Conservation (phyloP, 2,329 filamentous ascomycete genomes). For the Drechslerella coelobrocha region DNA sequence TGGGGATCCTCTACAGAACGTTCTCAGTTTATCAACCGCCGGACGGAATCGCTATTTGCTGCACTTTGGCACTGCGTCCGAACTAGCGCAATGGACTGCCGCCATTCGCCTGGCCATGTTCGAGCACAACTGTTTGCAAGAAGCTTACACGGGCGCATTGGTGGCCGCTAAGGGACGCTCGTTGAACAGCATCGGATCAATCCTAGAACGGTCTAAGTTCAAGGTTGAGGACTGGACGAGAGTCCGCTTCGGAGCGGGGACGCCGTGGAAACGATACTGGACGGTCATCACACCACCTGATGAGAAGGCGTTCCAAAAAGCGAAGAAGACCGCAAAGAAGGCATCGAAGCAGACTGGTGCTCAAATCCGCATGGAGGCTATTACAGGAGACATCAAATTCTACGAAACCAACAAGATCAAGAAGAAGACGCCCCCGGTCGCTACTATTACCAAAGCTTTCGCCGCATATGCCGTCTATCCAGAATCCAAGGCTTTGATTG, state of each 20-base stretch:
- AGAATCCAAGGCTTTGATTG: conserved; percentile 89
- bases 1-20: conserved; percentile 86
- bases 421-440: conserved; percentile 89
- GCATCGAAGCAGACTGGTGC: conserved; percentile 79
- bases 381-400: conserved; percentile 92
- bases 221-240: conserved; percentile 91
- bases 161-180: conserved; percentile 92
- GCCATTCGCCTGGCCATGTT: conserved; percentile 92
- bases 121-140: conserved; percentile 89
- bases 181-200: conserved; percentile 86
- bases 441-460: conserved; percentile 87
- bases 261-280: conserved; percentile 96
- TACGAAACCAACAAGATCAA: conserved; percentile 86
- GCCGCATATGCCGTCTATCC: conserved; percentile 96
- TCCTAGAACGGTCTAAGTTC: conserved; percentile 80
- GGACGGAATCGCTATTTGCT: conserved; percentile 93
- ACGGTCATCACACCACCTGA: conserved; percentile 91
- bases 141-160: conserved; percentile 93
- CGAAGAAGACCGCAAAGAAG: conserved; percentile 82
- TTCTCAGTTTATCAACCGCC: conserved; percentile 92
- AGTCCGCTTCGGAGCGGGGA: conserved; percentile 92
- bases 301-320: conserved; percentile 86
- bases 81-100: conserved; percentile 92
- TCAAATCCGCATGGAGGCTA: conserved; percentile 68
- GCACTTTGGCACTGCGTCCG: conserved; percentile 94